Conservation (phyloP, 768 basidiomycete genomes). For the Phaeolepiota aurea region DNA sequence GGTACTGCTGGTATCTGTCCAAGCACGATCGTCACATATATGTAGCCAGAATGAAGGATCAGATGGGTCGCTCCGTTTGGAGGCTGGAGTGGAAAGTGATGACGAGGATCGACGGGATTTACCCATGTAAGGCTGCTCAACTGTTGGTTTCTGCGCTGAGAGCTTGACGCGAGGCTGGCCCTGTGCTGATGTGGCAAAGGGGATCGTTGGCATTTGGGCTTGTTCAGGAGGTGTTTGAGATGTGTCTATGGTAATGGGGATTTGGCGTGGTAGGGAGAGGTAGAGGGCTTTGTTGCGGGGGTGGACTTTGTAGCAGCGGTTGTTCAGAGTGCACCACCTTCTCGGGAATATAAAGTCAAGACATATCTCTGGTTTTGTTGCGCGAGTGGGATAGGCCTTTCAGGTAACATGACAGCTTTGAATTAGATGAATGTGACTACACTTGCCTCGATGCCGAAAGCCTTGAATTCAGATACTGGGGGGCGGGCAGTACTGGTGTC, state of each 20-base stretch:
- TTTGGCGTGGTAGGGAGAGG: neutral
- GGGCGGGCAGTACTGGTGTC: too few relatives aligned
- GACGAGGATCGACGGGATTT: too few relatives aligned
- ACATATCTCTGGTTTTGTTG: conserved; percentile 19
- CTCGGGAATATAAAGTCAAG: conserved; percentile 14
- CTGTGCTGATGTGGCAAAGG: too few relatives aligned
- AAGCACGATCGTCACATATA: too few relatives aligned
- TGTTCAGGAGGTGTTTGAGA: neutral
- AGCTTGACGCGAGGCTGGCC: neutral
- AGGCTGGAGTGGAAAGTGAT: too few relatives aligned
- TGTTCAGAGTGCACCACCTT: conserved; percentile 12
- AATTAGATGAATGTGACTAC: neutral
- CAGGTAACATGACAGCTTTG: neutral
- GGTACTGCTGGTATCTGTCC: too few relatives aligned
- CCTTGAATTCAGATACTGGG: too few relatives aligned
- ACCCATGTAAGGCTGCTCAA: neutral
- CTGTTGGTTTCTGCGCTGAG: neutral
- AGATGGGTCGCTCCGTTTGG: too few relatives aligned
- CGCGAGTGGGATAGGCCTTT: conserved; percentile 21
- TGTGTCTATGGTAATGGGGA: neutral
- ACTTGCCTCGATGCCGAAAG: conserved; percentile 12
- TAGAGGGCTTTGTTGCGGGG: conserved; percentile 12
- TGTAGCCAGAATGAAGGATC: too few relatives aligned
- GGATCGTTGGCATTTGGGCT: too few relatives aligned
- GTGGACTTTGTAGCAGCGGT: conserved; percentile 19